Percentiles rank a stretch among this genome's conserved stretches.
Conservation (phyloP, 1,284 basidiomycete species). For the Lentinula novae-zelandiae region DNA sequence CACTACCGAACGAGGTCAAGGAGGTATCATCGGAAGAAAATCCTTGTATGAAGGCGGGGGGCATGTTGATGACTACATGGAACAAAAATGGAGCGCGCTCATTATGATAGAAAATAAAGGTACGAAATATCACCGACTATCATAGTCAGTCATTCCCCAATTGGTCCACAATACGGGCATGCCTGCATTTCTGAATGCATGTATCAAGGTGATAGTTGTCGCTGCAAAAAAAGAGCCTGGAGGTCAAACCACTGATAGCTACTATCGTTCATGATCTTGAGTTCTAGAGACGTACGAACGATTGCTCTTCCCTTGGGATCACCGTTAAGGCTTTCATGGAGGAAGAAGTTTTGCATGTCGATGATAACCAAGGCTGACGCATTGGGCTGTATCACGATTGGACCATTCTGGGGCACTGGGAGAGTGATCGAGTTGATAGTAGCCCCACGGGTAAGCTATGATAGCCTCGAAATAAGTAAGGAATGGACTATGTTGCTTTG, state of each 20-base stretch:
- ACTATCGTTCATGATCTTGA: background rate
- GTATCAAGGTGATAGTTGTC: slow-evolving; percentile 24
- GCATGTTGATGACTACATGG: slow-evolving; percentile 24
- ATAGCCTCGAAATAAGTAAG: background rate
- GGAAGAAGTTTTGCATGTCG: slow-evolving; percentile 30
- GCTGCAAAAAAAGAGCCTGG: slow-evolving; percentile 12
- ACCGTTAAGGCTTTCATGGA: slow-evolving; percentile 25
- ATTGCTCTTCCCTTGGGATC: slow-evolving; percentile 27
- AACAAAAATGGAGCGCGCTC: background rate
- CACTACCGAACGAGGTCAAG: slow-evolving; percentile 25
- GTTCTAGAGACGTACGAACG: slow-evolving; percentile 21
- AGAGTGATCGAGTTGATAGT: slow-evolving; percentile 21
- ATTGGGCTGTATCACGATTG: slow-evolving; percentile 24
- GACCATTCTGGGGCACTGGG: slow-evolving; percentile 21
- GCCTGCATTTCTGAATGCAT: slow-evolving; percentile 24
- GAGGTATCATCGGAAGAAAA: slow-evolving; percentile 26
- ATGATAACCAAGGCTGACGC: slow-evolving; percentile 28
- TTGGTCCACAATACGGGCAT: slow-evolving; percentile 29
- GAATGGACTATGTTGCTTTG: background rate
- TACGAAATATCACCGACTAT: slow-evolving; percentile 17
- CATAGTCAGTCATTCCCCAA: slow-evolving; percentile 28
- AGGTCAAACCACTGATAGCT: background rate
- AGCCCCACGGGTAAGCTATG: slow-evolving; percentile 24
- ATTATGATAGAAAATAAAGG: background rate
- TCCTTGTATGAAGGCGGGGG: slow-evolving; percentile 25